These are phyloP conservation scores for Sporisorium graminicola DNA, from an alignment of 1,284 basidiomycete genomes.

Conservation along the genomic window DNA sequence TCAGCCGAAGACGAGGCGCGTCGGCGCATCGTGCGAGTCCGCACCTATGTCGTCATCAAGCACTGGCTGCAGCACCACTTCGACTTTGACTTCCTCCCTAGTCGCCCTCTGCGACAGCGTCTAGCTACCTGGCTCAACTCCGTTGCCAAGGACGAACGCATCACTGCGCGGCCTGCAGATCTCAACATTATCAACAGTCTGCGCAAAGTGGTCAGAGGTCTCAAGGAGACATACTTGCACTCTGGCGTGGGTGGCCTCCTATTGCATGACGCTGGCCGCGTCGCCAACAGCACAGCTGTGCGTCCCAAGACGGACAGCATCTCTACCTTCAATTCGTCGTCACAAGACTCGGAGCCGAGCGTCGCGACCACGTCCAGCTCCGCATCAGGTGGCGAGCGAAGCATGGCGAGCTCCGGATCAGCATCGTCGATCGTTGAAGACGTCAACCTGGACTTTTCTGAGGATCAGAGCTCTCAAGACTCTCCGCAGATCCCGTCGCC, in stretches of 20 bases:
- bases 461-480: slow-evolving; percentile 33
- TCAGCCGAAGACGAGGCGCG: slow-evolving; percentile 54
- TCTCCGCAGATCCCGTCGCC: slow-evolving; percentile 14
- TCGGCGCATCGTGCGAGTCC: slow-evolving; percentile 60
- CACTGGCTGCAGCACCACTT: slow-evolving; percentile 64
- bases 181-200: slow-evolving; percentile 55
- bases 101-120: slow-evolving; percentile 48
- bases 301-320: slow-evolving; percentile 37
- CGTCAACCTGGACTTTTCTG: slow-evolving; percentile 42
- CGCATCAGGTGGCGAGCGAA: slow-evolving; percentile 14
- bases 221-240: slow-evolving; percentile 58
- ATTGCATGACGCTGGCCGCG: slow-evolving; percentile 37
- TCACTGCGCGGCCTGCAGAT: slow-evolving; percentile 43
- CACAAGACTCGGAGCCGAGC: slow-evolving; percentile 29
- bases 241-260: slow-evolving; percentile 56
- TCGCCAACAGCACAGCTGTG: slow-evolving; percentile 17
- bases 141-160: slow-evolving; percentile 39
- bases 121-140: slow-evolving; percentile 61
- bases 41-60: slow-evolving; percentile 64
- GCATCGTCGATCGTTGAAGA: slow-evolving; percentile 27
- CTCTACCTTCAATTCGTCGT: slow-evolving; percentile 32
- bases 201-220: slow-evolving; percentile 53
- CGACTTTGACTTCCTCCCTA: slow-evolving; percentile 60
- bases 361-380: slow-evolving; percentile 2
- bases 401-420: slow-evolving; percentile 17